These are phyloP conservation scores for Diplodia intermedia DNA, from an alignment of 2,329 filamentous ascomycete genomes.

Conservation along the genomic window DNA sequence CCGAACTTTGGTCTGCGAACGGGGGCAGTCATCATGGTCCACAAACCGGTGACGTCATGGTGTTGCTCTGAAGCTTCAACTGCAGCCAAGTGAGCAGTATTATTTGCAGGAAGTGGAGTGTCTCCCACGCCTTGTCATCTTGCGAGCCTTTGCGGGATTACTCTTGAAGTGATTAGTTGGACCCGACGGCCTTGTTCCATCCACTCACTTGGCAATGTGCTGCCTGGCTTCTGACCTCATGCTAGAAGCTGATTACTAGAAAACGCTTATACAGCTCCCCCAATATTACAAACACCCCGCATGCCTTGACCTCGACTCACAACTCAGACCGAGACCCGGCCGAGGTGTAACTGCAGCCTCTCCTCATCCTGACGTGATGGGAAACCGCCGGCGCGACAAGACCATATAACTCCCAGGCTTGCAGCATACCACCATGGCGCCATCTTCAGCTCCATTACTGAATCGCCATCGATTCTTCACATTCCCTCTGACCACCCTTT, in stretches of 20 bases:
- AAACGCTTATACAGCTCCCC: neutral
- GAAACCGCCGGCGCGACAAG: neutral
- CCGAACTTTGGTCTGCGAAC: neutral
- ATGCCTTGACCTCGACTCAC: neutral
- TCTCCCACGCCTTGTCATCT: neutral
- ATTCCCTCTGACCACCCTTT: neutral
- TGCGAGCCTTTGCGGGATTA: too few species aligned
- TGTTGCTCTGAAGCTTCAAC: neutral
- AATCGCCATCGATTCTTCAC: neutral
- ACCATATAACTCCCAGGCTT: neutral
- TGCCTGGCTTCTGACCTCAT: neutral
- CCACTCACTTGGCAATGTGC: neutral
- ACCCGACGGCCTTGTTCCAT: too few species aligned
- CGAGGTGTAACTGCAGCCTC: neutral
- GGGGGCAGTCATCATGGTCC: neutral
- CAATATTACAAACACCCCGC: neutral
- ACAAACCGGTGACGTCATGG: slow-evolving; percentile 16
- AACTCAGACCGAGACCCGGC: neutral
- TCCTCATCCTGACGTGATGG: slow-evolving; percentile 22
- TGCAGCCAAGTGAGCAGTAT: too few species aligned
- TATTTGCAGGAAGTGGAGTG: neutral
- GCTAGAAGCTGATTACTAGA: neutral
- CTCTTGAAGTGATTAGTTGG: neutral
- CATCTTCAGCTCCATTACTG: neutral
- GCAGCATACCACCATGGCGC: neutral